A percentile compares a stretch with the other conserved stretches of the same genome.
Conservation (phyloP, 345 rosid genomes). For the Citrus medica region DNA sequence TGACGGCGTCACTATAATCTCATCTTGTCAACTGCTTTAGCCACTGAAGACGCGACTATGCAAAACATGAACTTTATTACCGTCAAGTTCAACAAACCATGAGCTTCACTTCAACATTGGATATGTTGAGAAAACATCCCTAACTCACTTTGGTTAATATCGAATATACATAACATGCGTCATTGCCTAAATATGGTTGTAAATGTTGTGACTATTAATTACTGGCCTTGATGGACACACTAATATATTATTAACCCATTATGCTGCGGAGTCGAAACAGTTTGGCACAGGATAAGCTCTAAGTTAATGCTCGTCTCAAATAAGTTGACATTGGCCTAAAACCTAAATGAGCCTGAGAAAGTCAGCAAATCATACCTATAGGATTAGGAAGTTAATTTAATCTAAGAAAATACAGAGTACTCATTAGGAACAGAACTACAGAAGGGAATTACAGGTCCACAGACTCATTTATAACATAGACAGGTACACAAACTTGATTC, state of each 20-base stretch:
- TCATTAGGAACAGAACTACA: background rate
- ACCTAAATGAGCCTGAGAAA: background rate
- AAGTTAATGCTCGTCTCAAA: background rate
- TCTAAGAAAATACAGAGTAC: background rate
- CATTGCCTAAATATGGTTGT: no score
- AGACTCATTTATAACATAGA: background rate
- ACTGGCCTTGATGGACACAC: no score
- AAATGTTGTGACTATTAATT: no score
- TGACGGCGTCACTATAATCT: no score
- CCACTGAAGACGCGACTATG: no score
- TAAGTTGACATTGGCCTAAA: background rate
- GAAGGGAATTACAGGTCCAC: constrained; percentile 1
- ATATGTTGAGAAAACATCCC: no score
- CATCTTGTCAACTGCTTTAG: no score
- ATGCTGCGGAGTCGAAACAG: background rate
- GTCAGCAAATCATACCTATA: background rate
- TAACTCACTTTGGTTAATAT: no score
- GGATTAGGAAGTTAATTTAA: background rate
- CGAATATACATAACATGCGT: no score
- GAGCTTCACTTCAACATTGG: no score
- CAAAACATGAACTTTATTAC: no score
- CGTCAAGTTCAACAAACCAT: no score
- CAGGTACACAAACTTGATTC: background rate
- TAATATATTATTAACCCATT: background rate
- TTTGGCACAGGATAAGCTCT: background rate